Conservation (phyloP, 768 basidiomycete genomes). For the Xerocomus spinulosus region DNA sequence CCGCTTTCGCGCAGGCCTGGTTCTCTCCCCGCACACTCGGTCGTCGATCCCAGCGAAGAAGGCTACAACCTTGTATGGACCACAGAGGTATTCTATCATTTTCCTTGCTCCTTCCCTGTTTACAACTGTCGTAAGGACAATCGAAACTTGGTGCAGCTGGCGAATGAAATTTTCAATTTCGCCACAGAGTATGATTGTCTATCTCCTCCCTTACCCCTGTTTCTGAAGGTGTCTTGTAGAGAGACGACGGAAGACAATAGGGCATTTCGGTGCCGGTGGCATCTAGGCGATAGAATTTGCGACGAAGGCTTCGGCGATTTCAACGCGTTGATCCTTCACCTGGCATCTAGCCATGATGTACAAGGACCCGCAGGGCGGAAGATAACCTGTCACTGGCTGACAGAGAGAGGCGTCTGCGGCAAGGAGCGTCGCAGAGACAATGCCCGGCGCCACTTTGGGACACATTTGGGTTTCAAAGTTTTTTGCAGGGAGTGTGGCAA, state of each 20-base stretch:
- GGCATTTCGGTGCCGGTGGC: background rate
- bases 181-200: background rate
- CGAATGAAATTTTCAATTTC: no score
- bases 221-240: background rate
- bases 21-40: no score
- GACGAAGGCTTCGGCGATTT: background rate
- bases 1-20: background rate
- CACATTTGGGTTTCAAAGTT: background rate
- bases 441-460: conserved; percentile 5
- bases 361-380: background rate
- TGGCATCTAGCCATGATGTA: background rate
- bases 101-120: no score
- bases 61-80: background rate
- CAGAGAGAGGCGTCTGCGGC: background rate
- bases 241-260: no score
- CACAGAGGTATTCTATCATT: background rate
- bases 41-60: background rate
- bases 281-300: background rate
- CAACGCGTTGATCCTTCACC: conserved; percentile 5
- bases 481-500: background rate
- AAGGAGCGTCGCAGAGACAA: background rate
- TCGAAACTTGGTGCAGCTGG: no score
- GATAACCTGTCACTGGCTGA: conserved; percentile 7
- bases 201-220: background rate
- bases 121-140: background rate